Base-by-base conservation (phyloP, 441 rosid genomes). In the Kokia cookei region DNA sequence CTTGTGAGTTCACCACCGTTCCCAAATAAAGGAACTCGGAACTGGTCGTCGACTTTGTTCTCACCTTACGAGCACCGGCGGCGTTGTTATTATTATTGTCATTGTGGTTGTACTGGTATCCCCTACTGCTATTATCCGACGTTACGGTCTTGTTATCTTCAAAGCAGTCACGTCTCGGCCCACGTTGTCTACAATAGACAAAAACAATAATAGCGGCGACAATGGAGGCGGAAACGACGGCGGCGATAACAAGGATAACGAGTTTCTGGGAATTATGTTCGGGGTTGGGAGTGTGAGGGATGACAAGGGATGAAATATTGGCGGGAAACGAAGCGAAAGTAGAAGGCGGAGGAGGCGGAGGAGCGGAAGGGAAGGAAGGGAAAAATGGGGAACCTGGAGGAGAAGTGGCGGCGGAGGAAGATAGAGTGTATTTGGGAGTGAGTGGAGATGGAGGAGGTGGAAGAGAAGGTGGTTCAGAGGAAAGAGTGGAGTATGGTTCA, bases 281-380 rank as follows among this genome's bases (percentile, higher is more conserved):
- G 3, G 90, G 79, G 12, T 68, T 60, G 6, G 91, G 66, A 17
- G 93, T 77, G 73, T 81, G 88, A 26, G 99, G 99, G 64, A 96
- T 89, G 78, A 88, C 82, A 15, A 96, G 90, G 64, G 97, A 90
- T 80, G 98, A 92, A 79, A 96, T 91, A 74, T 96, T 93, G 70
- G 97, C 99, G 0, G 99, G 99, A 73, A 93, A 93, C 43, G 99
- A 92, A 14, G 97, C 96, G 71, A 84, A 89, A 8, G 86, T 59
- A 1, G 88, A 76, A 0, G 97, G 94, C 47, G 92, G 61, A 2
- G 96, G 94, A 47, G 97, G 97, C 0, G 98, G 98, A 3, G 99
- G 97, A 51, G 97, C 71, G 1, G 87, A 70, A 71, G 96, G 89
- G 78, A 75, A 85, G 65, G 94, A 69, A 3, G 99, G 98, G 74